These are phyloP conservation scores for Kluyveromyces nonfermentans DNA, from an alignment of 805 yeast species.

Conservation along the genomic window DNA sequence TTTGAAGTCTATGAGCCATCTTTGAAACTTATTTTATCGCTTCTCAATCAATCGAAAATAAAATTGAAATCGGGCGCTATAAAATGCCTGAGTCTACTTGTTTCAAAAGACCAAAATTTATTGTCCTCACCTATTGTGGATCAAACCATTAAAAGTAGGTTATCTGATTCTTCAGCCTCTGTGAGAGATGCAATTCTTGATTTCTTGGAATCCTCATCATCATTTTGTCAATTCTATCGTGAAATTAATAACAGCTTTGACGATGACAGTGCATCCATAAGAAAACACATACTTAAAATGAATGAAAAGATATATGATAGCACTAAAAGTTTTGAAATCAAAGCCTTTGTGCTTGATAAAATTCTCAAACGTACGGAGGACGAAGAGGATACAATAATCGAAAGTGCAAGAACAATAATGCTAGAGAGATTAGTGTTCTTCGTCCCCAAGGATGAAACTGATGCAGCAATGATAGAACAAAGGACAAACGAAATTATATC, in stretches of 20 bases:
- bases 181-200: constrained; percentile 74
- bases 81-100: constrained; percentile 47
- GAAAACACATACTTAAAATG: constrained; percentile 51
- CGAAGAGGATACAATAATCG: constrained; percentile 51
- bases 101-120: constrained; percentile 43
- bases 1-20: constrained; percentile 42
- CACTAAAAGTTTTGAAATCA: constrained; percentile 26
- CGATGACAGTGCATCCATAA: constrained; percentile 57
- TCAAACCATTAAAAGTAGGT: constrained; percentile 39
- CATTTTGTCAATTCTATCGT: constrained; percentile 35
- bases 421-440: constrained; percentile 31
- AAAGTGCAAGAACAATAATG: constrained; percentile 32
- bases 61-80: constrained; percentile 56
- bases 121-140: constrained; percentile 43
- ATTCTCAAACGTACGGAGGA: constrained; percentile 53
- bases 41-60: constrained; percentile 40
- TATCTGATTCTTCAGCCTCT: constrained; percentile 55
- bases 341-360: constrained; percentile 38
- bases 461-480: constrained; percentile 6
- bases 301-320: constrained; percentile 38
- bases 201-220: constrained; percentile 37
- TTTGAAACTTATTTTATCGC: constrained; percentile 38
- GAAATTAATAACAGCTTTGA: constrained; percentile 35
- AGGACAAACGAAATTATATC: constrained; percentile 16
- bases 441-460: constrained; percentile 5